Percentiles rank a stretch among this genome's conserved stretches.
These are phyloP conservation scores for Zygoascus tannicola DNA, from an alignment of 805 yeast species.

Conservation along the genomic window DNA sequence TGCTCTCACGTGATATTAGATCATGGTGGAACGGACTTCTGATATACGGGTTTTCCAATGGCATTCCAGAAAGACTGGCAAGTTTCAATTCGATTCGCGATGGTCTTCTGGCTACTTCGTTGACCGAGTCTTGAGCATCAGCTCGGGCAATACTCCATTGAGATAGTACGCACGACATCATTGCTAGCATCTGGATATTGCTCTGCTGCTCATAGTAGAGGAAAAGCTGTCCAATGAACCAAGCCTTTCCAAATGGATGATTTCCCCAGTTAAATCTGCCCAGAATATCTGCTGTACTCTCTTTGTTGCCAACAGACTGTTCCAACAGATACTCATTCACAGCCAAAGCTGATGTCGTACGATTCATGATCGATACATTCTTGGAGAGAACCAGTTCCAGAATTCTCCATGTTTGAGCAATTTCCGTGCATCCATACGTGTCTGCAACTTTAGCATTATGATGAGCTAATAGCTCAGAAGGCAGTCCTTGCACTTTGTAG, in stretches of 20 bases:
- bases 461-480: slow-evolving; percentile 54
- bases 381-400: slow-evolving; percentile 13
- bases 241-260: slow-evolving; percentile 64
- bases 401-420: slow-evolving; percentile 66
- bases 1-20: slow-evolving; percentile 7
- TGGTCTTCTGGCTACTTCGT: not conserved
- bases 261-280: slow-evolving; percentile 54
- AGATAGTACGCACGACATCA: slow-evolving; percentile 65
- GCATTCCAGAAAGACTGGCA: not conserved
- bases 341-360: not conserved
- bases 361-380: slow-evolving; percentile 3
- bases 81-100: not conserved
- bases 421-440: slow-evolving; percentile 48
- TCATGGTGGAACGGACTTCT: slow-evolving; percentile 15
- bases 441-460: slow-evolving; percentile 67
- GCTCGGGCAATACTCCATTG: no score
- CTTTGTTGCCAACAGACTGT: not conserved
- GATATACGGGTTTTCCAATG: not conserved
- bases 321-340: not conserved
- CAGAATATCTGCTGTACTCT: slow-evolving; percentile 12
- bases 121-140: not conserved
- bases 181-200: slow-evolving; percentile 83
- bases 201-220: slow-evolving; percentile 51
- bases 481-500: slow-evolving; percentile 31
- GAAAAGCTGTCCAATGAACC: slow-evolving; percentile 56